A percentile compares a stretch with the other conserved stretches of the same genome.
Evolutionary conservation across 140 eudicot genomes (phyloP).

Genomic region (Anethum foeniculum): DNA sequence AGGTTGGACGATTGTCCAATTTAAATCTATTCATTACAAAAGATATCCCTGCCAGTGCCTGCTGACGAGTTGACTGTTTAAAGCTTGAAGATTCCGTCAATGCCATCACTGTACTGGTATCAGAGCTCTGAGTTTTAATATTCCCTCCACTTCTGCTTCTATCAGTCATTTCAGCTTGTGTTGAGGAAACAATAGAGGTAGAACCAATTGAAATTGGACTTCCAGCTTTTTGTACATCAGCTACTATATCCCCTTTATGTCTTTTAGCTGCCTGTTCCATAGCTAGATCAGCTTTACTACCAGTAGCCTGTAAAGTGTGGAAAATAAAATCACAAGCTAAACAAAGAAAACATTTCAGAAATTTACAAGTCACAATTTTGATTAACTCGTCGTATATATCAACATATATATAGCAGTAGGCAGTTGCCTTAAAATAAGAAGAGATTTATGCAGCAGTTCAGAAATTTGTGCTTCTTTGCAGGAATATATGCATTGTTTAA

Average conservation of each 20-base stretch:
- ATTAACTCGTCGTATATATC: not conserved
- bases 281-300: constrained; percentile 45
- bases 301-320: constrained; percentile 43
- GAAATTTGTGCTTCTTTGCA: not conserved
- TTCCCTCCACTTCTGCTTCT: constrained; percentile 25
- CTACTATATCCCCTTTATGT: constrained; percentile 33
- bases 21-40: constrained; percentile 50
- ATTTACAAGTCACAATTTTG: too few species aligned
- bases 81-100: constrained; percentile 32
- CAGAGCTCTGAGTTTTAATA: constrained; percentile 24
- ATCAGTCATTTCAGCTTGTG: constrained; percentile 27
- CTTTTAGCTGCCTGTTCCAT: constrained; percentile 43
- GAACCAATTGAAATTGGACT: constrained; percentile 25
- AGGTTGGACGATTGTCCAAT: constrained; percentile 84
- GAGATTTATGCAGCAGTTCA: not conserved
- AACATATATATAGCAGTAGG: not conserved
- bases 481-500: not conserved
- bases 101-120: constrained; percentile 18
- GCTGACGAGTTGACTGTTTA: constrained; percentile 43
- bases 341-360: not conserved
- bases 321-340: not conserved
- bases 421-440: not conserved
- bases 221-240: constrained; percentile 21
- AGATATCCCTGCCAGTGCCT: constrained; percentile 37
- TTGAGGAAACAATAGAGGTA: constrained; percentile 26